Base-by-base conservation (phyloP, 2,329 filamentous ascomycete species). In the Ascochyta lentis region DNA sequence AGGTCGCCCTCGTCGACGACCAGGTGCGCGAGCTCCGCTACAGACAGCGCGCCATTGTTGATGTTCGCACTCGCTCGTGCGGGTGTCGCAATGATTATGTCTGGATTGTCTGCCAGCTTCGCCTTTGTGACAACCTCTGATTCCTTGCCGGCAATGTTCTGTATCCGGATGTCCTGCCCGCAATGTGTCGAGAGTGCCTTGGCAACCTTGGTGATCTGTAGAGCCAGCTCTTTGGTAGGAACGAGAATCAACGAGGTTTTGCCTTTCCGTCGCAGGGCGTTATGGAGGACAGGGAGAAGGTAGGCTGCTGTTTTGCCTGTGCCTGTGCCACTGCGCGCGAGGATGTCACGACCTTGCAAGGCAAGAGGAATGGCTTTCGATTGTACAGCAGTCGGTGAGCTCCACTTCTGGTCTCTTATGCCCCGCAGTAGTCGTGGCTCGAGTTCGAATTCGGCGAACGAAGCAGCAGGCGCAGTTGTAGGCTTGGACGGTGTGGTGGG, bases 231-330 rank as follows among this genome's bases (percentile, higher is more conserved):
- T 75, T 92, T 89, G 3, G 95, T 98, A 2, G 95, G 95, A 1
- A 98, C 93, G 13, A 99, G 87, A 55, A 99, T 90, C 19, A 99
- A 84, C n/a, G 87, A 88, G 3, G 90, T 86, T 49, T 80, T 79
- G 80, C 87, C 86, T 77, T 96, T 96, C 63, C 86, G 86, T 72
- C 89, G 90, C 52, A 99, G 79, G 59, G 96, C 90, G 33, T 86
- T 85, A 65, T 96, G 90, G 15, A 99, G 78, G n/a, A 96, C 84
- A 1, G 95, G 95, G 38, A 99, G 83, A 6, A 96, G 81, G 73
- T 98, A 98, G 45, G 95, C 94, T n/a, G 92, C 92, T 10, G 95
- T 99, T 82, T 99, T 99, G 65, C 95, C 95, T 4, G 93, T 96
- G 12, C 95, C 95, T 5, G 95, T 98, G 76, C 94, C 96, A 34